A percentile compares a stretch with the other conserved stretches of the same genome.
phyloP scores from a whole-genome alignment of 2,329 filamentous ascomycete species.

The Aspergillus pseudoviridinutans region DNA sequence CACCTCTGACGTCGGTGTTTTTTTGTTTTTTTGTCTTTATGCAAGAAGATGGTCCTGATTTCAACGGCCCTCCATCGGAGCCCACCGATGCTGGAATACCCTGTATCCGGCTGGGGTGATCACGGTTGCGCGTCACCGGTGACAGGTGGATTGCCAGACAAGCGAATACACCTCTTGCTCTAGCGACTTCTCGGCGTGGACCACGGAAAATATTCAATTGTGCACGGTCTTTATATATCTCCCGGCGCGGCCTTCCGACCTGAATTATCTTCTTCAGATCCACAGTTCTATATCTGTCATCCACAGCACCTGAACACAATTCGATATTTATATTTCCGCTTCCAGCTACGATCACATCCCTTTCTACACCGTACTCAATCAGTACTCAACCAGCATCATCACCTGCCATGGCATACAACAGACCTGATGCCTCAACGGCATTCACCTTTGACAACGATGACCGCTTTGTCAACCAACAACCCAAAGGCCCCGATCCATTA shows the following conservation, averaged over 20 bases:
- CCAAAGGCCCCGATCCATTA: conserved; percentile 28
- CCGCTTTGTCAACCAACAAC: conserved; percentile 3
- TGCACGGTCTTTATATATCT: conserved; percentile 11
- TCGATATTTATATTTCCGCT: background rate
- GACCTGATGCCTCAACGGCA: conserved; percentile 2
- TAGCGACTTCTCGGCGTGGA: background rate
- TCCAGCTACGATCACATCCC: background rate
- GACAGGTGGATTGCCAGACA: background rate
- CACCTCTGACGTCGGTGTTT: background rate
- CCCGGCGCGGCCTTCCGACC: background rate
- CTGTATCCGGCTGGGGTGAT: conserved; percentile 24
- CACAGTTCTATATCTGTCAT: conserved; percentile 10
- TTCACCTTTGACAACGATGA: conserved; percentile 12
- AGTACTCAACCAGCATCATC: background rate
- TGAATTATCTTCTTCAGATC: conserved; percentile 10
- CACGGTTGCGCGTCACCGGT: conserved; percentile 16
- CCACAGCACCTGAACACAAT: background rate
- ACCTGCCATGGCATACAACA: conserved; percentile 10
- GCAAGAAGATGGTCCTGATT: background rate
- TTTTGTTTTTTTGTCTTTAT: conserved; percentile 1
- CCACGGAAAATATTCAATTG: background rate
- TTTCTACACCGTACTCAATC: background rate
- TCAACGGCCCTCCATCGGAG: conserved; percentile 13
- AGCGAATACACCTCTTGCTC: background rate
- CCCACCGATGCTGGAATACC: conserved; percentile 17